Conservation (phyloP, 2,329 filamentous ascomycete genomes). For the Calycina marina region DNA sequence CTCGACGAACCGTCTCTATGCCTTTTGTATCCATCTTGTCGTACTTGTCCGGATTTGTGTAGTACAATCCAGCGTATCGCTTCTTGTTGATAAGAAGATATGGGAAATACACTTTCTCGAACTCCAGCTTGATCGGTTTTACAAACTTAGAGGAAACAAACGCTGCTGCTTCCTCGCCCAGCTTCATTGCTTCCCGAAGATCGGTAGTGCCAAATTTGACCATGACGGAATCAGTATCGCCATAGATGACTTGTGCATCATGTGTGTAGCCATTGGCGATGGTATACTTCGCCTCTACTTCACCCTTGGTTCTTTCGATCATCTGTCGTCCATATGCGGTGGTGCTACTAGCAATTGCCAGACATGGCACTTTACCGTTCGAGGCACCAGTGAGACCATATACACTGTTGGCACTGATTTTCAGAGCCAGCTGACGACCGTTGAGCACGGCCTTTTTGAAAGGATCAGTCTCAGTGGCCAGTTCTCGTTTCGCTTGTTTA, state of each 20-base stretch:
- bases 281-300: conserved; percentile 79
- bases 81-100: conserved; percentile 99
- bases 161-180: conserved; percentile 83
- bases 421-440: conserved; percentile 89
- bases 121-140: conserved; percentile 96
- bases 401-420: conserved; percentile 93
- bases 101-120: conserved; percentile 97
- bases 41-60: conserved; percentile 86
- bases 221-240: conserved; percentile 99
- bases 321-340: conserved; percentile 96
- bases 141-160: conserved; percentile 86
- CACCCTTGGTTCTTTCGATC: conserved; percentile 97
- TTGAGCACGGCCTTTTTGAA: conserved; percentile 98
- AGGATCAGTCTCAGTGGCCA: conserved; percentile 77
- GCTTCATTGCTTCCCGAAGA: conserved; percentile 76
- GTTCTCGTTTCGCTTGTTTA: conserved; percentile 86
- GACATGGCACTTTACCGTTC: conserved; percentile 85
- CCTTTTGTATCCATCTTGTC: conserved; percentile 99
- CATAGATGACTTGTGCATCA: conserved; percentile 94
- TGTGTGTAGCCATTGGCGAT: conserved; percentile 91
- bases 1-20: conserved; percentile 93
- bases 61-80: conserved; percentile 93
- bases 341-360: conserved; percentile 90
- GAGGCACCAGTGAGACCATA: conserved; percentile 96
- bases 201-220: conserved; percentile 93